Percentiles rank a stretch among this genome's conserved stretches.
Evolutionary conservation across 192 early-diverging fungal genomes (phyloP).

Genomic region (Rhizophlyctis rosea): DNA sequence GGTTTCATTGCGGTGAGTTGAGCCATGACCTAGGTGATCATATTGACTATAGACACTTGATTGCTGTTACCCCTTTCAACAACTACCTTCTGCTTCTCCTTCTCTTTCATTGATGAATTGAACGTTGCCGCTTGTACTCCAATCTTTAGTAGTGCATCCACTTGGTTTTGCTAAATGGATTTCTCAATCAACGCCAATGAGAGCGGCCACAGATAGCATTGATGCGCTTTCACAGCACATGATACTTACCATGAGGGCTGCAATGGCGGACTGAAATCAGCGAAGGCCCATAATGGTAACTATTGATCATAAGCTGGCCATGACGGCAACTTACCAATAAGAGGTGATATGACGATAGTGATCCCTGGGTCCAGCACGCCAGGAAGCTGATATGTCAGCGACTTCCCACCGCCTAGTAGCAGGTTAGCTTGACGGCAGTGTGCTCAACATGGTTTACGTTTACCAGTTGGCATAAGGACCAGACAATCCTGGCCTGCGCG

Average conservation of each 20-base stretch:
- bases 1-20: conserved; percentile 28
- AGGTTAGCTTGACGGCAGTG: no score
- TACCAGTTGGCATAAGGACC: conserved; percentile 50
- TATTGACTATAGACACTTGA: neutral
- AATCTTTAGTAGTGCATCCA: conserved; percentile 33
- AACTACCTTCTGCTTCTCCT: conserved; percentile 27
- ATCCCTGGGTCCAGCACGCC: conserved; percentile 39
- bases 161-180: conserved; percentile 55
- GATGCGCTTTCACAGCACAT: neutral
- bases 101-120: conserved; percentile 36
- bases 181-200: no score
- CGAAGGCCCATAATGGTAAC: no score
- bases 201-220: no score
- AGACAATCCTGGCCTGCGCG: conserved; percentile 33
- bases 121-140: conserved; percentile 36
- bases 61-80: neutral
- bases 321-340: conserved; percentile 29
- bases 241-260: neutral
- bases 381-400: conserved; percentile 50
- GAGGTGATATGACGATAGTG: conserved; percentile 44
- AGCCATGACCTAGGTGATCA: conserved; percentile 23
- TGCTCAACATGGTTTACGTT: neutral
- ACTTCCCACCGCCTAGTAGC: conserved; percentile 44
- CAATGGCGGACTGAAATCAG: neutral
- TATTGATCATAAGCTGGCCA: neutral